Evolutionary conservation across 163 green algal genomes (phyloP).

Genomic region (Volvox carteri): DNA sequence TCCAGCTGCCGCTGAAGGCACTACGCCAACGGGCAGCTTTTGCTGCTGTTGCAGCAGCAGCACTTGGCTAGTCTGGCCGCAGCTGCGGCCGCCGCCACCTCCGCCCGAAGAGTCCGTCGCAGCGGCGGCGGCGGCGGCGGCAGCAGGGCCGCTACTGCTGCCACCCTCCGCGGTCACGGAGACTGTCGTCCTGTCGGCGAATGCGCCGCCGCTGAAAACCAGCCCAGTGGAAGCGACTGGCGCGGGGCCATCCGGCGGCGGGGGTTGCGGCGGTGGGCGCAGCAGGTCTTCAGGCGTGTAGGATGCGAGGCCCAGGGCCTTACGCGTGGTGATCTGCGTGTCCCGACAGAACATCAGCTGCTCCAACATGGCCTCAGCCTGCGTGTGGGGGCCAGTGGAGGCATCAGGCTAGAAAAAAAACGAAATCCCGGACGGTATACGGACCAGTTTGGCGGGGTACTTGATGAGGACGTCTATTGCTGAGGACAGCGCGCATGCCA

Average conservation of each 20-base stretch:
- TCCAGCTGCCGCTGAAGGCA: background rate
- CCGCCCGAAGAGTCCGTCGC: background rate
- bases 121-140: slow-evolving; percentile 6
- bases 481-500: too few species aligned
- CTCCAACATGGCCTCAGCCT: slow-evolving; percentile 20
- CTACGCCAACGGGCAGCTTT: background rate
- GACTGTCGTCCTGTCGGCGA: background rate
- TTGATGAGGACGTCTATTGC: too few species aligned
- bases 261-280: background rate
- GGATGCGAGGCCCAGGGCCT: background rate
- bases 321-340: background rate
- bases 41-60: background rate
- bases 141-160: background rate
- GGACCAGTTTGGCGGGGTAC: too few species aligned
- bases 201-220: background rate
- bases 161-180: background rate
- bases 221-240: background rate
- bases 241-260: background rate
- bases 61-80: background rate
- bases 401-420: too few species aligned
- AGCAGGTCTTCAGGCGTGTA: slow-evolving; percentile 4
- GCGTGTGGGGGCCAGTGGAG: too few species aligned
- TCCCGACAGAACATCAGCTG: background rate
- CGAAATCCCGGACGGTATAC: too few species aligned
- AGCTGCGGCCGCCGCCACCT: background rate